A percentile compares a stretch with the other conserved stretches of the same genome.
Conservation (phyloP, 345 rosid genomes). For the Brassica carinata region DNA sequence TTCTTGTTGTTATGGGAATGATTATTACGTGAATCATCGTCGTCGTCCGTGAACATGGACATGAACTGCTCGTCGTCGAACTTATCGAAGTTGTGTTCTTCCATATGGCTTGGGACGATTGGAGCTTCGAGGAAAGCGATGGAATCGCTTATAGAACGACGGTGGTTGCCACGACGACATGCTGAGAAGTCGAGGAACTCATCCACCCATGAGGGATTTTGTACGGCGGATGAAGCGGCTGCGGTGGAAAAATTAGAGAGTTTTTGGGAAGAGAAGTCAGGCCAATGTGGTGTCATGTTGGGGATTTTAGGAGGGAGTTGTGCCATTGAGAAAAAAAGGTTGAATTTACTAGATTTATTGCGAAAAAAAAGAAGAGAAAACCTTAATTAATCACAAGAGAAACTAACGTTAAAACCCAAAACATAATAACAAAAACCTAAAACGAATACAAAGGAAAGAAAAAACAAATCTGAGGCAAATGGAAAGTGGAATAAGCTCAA, state of each 20-base stretch:
- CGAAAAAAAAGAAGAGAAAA: background rate
- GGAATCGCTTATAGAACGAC: slow-evolving; percentile 83
- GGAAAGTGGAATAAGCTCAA: slow-evolving; percentile 17
- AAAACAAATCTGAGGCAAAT: slow-evolving; percentile 17
- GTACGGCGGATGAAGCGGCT: slow-evolving; percentile 28
- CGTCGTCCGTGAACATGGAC: slow-evolving; percentile 75
- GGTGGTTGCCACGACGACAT: slow-evolving; percentile 59
- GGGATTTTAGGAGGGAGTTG: slow-evolving; percentile 96
- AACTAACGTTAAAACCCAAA: slow-evolving; percentile 15
- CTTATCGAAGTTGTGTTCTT: slow-evolving; percentile 49
- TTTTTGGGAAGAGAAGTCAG: slow-evolving; percentile 56
- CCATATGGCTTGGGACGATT: slow-evolving; percentile 1
- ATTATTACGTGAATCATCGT: slow-evolving; percentile 9
- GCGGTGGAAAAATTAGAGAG: slow-evolving; percentile 22
- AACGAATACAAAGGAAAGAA: slow-evolving; percentile 16
- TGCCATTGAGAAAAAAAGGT: slow-evolving; percentile 51
- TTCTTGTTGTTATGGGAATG: slow-evolving; percentile 35
- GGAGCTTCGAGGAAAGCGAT: slow-evolving; percentile 63
- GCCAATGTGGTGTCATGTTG: slow-evolving; percentile 69
- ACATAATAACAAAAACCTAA: background rate
- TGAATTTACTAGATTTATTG: background rate
- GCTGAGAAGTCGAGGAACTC: slow-evolving; percentile 89
- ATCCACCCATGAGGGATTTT: slow-evolving; percentile 77
- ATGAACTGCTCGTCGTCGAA: slow-evolving; percentile 84
- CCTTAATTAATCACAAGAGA: slow-evolving; percentile 3